Evolutionary conservation across 2,329 filamentous ascomycete species (phyloP).

Genomic region (Fusarium begoniae): DNA sequence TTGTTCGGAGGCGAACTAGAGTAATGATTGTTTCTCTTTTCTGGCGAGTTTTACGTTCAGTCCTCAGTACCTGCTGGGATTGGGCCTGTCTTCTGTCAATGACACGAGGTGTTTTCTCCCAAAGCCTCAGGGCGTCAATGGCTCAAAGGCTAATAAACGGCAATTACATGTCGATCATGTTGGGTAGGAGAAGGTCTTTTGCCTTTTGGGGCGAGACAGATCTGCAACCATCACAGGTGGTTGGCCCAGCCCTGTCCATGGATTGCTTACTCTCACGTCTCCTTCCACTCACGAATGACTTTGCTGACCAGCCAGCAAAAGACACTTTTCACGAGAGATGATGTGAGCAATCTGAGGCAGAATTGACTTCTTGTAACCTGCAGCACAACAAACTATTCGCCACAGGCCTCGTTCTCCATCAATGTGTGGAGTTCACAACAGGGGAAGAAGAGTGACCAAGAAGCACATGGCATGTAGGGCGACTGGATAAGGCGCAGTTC

Average conservation of each 20-base stretch:
- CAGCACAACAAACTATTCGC: slow-evolving; percentile 22
- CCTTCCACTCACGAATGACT: background rate
- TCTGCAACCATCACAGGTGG: slow-evolving; percentile 33
- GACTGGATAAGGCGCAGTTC: slow-evolving; percentile 28
- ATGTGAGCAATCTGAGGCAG: slow-evolving; percentile 2
- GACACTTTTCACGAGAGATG: slow-evolving; percentile 5
- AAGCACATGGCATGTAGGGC: slow-evolving; percentile 22
- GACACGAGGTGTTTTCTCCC: background rate
- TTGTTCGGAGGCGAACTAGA: background rate
- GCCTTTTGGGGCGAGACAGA: slow-evolving; percentile 28
- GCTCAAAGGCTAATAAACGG: background rate
- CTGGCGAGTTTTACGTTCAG: background rate
- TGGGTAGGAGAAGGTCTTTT: slow-evolving; percentile 14
- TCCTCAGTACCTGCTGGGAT: background rate
- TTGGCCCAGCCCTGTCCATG: slow-evolving; percentile 22
- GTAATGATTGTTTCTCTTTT: background rate
- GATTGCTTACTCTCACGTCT: slow-evolving; percentile 12
- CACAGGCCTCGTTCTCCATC: slow-evolving; percentile 27
- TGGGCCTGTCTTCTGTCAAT: background rate
- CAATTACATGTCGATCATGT: slow-evolving; percentile 17
- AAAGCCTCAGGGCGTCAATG: slow-evolving; percentile 5
- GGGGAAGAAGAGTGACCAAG: slow-evolving; percentile 20
- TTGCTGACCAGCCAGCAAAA: slow-evolving; percentile 15
- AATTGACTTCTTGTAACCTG: slow-evolving; percentile 1
- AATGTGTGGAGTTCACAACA: slow-evolving; percentile 34